Conservation (phyloP, 257 asterid species). For the Solanum dulcamara region DNA sequence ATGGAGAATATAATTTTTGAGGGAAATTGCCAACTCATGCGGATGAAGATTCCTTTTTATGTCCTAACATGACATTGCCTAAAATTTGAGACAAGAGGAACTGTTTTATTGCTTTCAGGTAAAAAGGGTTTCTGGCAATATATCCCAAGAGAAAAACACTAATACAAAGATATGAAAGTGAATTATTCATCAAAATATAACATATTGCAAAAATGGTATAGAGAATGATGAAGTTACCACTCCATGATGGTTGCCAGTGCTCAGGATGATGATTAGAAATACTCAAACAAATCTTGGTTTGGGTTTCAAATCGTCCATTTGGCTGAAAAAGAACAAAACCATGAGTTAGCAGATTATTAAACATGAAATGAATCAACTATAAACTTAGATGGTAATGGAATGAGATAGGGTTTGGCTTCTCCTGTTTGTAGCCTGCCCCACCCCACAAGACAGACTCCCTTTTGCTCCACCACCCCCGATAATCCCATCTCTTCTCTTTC, state of each 20-base stretch:
- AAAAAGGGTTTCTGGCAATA: not conserved
- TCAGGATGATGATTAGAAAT: conserved; percentile 97
- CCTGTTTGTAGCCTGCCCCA: not conserved
- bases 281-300: conserved; percentile 95
- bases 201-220: not conserved
- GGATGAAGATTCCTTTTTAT: not conserved
- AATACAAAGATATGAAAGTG: not conserved
- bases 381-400: not conserved
- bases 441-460: not conserved
- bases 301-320: conserved; percentile 90
- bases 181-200: not conserved
- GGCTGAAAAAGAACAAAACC: conserved; percentile 44
- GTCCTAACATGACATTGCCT: not conserved
- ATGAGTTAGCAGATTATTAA: not conserved
- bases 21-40: not conserved
- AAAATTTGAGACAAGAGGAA: not conserved
- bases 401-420: not conserved
- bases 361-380: not conserved
- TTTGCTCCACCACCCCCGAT: not conserved
- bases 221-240: conserved; percentile 36
- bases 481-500: not conserved
- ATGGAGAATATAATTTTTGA: not conserved
- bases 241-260: conserved; percentile 99
- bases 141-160: not conserved
- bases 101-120: not conserved